Base-by-base conservation (phyloP, 208 protist species). In the Cochliopodium minus region DNA sequence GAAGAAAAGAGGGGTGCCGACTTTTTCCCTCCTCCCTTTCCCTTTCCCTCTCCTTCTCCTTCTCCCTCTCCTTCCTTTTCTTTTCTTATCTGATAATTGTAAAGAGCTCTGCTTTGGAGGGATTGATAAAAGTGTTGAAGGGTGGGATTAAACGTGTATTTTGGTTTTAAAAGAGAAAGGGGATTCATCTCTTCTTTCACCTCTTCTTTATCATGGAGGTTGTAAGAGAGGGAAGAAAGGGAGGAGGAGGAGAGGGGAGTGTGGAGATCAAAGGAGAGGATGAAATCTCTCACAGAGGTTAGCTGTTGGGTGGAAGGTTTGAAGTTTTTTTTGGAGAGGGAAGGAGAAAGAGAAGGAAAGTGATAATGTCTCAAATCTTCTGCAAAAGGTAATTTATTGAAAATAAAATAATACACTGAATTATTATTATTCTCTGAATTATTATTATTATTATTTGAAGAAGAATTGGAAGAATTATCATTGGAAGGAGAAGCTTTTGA, bases 91-190 rank as follows among this genome's bases (percentile, higher is more conserved):
- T 72, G 22, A 22, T 60, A 48, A 9, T 61, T 57, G 10, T 71
- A 30, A 22, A 73, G 33, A 5, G 64, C 48, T 17, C 69, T 42
- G 11, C 52, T 23, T 17, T 71, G 70, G 22, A 88, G 49, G 29
- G 64, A 74, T 39, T 77, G 77, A 63, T 87, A 88, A 48, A 78
- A 87, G 57, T 83, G 67, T 62, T 87, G 79, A 0, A 86, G 22
- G 1, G 73, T 48, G 4, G 87, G 87, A 56, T 90, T 90, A 66
- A 81, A 87, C 0, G 71, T 85, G 1, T 79, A 57, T 2, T 68
- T 51, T 7, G 82, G 84, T 20, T 69, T 60, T 22, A 91, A 55
- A 45, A 70, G 65, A 42, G 75, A 40, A 4, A 13, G 6, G 3
- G 11, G 25, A 28, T 61, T 62, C 0, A 58, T 66, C 3, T 82